Conservation (phyloP, 2,329 filamentous ascomycete species). For the Pyrenophora teres region DNA sequence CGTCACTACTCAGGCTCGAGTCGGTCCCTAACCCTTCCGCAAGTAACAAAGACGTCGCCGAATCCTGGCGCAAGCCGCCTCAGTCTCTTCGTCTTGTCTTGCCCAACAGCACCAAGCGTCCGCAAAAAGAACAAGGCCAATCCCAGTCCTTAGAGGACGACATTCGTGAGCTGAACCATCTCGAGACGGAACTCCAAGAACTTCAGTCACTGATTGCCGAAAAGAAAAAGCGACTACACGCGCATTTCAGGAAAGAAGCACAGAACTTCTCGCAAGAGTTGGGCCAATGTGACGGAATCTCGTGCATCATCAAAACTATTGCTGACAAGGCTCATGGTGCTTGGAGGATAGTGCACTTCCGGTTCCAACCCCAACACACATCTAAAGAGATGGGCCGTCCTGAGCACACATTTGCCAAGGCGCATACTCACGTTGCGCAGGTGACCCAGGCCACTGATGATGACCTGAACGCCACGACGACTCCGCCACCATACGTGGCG, state of each 20-base stretch:
- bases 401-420: slow-evolving; percentile 26
- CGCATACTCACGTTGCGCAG: slow-evolving; percentile 22
- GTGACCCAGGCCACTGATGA: slow-evolving; percentile 25
- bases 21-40: slow-evolving; percentile 39
- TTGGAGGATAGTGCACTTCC: slow-evolving; percentile 38
- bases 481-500: slow-evolving; percentile 16
- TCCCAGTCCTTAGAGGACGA: slow-evolving; percentile 44
- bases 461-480: slow-evolving; percentile 10
- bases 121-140: slow-evolving; percentile 8
- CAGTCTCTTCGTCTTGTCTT: slow-evolving; percentile 38
- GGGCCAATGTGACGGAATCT: slow-evolving; percentile 50
- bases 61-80: slow-evolving; percentile 47
- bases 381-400: slow-evolving; percentile 33
- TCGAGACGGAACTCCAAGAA: slow-evolving; percentile 46
- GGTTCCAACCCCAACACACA: slow-evolving; percentile 29
- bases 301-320: slow-evolving; percentile 50
- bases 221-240: slow-evolving; percentile 44
- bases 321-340: slow-evolving; percentile 44
- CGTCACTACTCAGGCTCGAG: slow-evolving; percentile 45
- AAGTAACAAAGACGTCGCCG: slow-evolving; percentile 30
- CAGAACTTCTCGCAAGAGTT: slow-evolving; percentile 47
- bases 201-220: slow-evolving; percentile 46
- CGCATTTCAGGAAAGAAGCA: slow-evolving; percentile 36
- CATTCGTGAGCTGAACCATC: slow-evolving; percentile 48
- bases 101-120: slow-evolving; percentile 9